phyloP scores from a whole-genome alignment of 1,284 basidiomycete genomes.

The Sanghuangporus weigelae region DNA sequence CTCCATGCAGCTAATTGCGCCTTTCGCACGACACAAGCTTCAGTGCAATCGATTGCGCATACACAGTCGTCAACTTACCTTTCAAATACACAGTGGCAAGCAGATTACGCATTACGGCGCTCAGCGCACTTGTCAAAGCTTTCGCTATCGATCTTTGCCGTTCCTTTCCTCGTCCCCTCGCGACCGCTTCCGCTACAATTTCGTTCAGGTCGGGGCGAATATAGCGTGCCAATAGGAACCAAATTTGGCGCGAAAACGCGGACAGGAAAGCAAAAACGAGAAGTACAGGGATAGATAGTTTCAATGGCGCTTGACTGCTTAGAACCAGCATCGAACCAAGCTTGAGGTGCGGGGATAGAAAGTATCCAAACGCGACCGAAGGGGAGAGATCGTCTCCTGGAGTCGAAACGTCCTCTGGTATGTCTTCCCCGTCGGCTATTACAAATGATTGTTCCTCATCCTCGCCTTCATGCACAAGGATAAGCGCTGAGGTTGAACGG shows the following conservation, averaged over 20 bases:
- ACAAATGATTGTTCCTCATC: conserved; percentile 9
- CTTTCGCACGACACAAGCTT: conserved; percentile 36
- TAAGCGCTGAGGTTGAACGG: conserved; percentile 13
- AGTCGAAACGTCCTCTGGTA: not conserved
- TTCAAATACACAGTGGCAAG: conserved; percentile 58
- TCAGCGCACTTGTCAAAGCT: conserved; percentile 35
- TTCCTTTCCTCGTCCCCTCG: conserved; percentile 47
- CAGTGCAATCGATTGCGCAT: conserved; percentile 23
- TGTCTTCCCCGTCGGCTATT: conserved; percentile 10
- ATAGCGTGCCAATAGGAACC: conserved; percentile 70
- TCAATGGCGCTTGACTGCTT: conserved; percentile 41
- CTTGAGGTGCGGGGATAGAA: conserved; percentile 61
- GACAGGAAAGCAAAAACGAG: conserved; percentile 51
- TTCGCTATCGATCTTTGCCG: conserved; percentile 37
- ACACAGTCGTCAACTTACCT: conserved; percentile 43
- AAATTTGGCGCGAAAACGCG: conserved; percentile 58
- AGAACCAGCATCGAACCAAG: conserved; percentile 61
- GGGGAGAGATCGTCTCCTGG: conserved; percentile 38
- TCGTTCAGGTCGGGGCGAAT: conserved; percentile 59
- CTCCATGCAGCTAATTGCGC: conserved; percentile 11
- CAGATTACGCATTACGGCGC: conserved; percentile 41
- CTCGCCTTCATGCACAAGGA: conserved; percentile 18
- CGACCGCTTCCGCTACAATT: conserved; percentile 55
- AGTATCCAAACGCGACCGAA: conserved; percentile 58
- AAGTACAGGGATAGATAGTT: conserved; percentile 46